Percentiles rank a stretch among this genome's conserved stretches.
These are phyloP conservation scores for Xylaria sp. DNA, from an alignment of 2,329 filamentous ascomycete species.

Conservation along the genomic window DNA sequence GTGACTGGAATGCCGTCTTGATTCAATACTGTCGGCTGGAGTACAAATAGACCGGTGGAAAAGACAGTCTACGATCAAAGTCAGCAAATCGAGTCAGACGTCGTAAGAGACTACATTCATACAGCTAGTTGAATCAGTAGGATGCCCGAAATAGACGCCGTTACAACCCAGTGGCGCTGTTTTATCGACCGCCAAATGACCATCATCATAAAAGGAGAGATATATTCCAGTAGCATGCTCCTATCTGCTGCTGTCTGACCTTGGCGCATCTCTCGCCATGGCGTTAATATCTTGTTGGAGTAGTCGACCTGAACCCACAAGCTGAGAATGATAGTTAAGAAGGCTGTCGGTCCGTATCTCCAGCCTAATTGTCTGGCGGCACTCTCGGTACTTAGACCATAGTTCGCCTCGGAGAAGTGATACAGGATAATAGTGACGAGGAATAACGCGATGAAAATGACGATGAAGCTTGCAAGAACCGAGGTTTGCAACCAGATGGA, in stretches of 20 bases:
- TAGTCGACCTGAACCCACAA: constrained; percentile 36
- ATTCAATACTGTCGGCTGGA: constrained; percentile 20
- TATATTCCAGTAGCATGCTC: constrained; percentile 32
- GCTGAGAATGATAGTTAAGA: constrained; percentile 33
- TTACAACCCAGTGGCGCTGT: constrained; percentile 27
- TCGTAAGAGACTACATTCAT: constrained; percentile 3
- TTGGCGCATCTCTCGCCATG: constrained; percentile 33
- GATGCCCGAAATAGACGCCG: constrained; percentile 24
- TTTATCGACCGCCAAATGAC: constrained; percentile 21
- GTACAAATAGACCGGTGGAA: constrained; percentile 32
- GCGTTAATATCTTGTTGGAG: constrained; percentile 30
- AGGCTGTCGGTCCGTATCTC: constrained; percentile 35
- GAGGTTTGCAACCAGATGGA: constrained; percentile 29
- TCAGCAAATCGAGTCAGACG: background rate
- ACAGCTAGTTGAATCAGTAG: constrained; percentile 33
- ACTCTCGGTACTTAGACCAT: constrained; percentile 21
- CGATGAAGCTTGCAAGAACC: constrained; percentile 29
- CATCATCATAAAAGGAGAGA: constrained; percentile 20
- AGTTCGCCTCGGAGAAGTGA: constrained; percentile 22
- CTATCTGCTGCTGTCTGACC: constrained; percentile 19
- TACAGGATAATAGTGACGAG: constrained; percentile 29
- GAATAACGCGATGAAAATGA: constrained; percentile 28
- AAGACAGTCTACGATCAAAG: constrained; percentile 21
- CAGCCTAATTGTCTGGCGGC: constrained; percentile 30
- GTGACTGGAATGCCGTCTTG: constrained; percentile 9